Evolutionary conservation across 2,329 filamentous ascomycete genomes (phyloP).

Genomic region (Macroventuria anomochaeta): DNA sequence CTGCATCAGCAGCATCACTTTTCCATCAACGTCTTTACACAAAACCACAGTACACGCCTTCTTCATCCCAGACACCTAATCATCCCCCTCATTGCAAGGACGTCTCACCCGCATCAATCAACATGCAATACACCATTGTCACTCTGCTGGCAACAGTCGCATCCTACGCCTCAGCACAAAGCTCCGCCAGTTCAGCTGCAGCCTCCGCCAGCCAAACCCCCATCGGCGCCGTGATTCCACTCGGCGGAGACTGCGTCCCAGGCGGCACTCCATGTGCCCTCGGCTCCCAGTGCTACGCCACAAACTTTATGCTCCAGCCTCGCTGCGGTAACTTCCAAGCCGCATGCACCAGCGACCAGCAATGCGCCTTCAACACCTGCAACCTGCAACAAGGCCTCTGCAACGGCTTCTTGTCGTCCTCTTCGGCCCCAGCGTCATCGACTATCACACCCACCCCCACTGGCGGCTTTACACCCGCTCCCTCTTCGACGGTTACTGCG

Average conservation of each 20-base stretch:
- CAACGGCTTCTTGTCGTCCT: slow-evolving; percentile 20
- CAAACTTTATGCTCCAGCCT: slow-evolving; percentile 20
- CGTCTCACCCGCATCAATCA: neutral
- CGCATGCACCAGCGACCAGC: slow-evolving; percentile 23
- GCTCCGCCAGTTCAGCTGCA: slow-evolving; percentile 3
- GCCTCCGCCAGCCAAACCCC: slow-evolving; percentile 7
- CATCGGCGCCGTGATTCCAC: slow-evolving; percentile 16
- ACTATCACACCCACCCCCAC: slow-evolving; percentile 4
- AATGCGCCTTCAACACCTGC: slow-evolving; percentile 32
- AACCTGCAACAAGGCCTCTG: slow-evolving; percentile 28
- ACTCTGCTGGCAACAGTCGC: slow-evolving; percentile 21
- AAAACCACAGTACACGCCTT: neutral
- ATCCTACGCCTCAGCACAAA: slow-evolving; percentile 18
- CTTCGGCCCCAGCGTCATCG: slow-evolving; percentile 15
- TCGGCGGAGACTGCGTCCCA: slow-evolving; percentile 22
- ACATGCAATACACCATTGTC: slow-evolving; percentile 27
- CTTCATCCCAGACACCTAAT: neutral
- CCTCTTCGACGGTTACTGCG: slow-evolving; percentile 21
- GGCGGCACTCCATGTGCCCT: slow-evolving; percentile 21
- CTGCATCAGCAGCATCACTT: neutral
- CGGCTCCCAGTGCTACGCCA: slow-evolving; percentile 25
- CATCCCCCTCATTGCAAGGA: neutral
- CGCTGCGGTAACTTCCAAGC: slow-evolving; percentile 32
- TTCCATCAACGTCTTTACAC: neutral
- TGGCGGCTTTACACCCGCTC: slow-evolving; percentile 10